Percentiles rank a stretch among this genome's conserved stretches.
These are phyloP conservation scores for Vicia sativa DNA, from an alignment of 306 rosid species.

Conservation along the genomic window DNA sequence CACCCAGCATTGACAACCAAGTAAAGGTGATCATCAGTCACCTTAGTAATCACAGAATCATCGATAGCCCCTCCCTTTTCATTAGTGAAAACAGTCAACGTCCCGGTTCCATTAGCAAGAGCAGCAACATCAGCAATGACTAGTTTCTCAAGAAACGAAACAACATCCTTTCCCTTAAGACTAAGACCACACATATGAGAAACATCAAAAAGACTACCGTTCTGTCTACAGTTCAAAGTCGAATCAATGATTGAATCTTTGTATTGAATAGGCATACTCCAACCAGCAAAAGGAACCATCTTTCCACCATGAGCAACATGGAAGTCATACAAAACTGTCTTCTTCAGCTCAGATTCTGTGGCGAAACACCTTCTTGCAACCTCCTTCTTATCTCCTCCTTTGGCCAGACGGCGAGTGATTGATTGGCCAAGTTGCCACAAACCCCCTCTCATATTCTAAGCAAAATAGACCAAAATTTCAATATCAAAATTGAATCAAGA, in stretches of 20 bases:
- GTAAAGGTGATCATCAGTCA: constrained; percentile 74
- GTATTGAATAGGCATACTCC: constrained; percentile 98
- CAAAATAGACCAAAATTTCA: not conserved
- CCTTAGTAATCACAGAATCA: constrained; percentile 93
- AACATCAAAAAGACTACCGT: constrained; percentile 88
- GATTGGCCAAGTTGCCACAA: constrained; percentile 88
- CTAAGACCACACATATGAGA: constrained; percentile 92
- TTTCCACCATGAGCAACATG: constrained; percentile 88
- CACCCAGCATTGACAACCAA: constrained; percentile 96
- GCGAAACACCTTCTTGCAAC: constrained; percentile 73
- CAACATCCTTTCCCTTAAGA: constrained; percentile 80
- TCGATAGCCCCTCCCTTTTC: constrained; percentile 95
- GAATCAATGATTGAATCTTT: constrained; percentile 96
- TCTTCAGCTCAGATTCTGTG: constrained; percentile 77
- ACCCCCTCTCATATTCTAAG: constrained; percentile 63
- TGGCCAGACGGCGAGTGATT: constrained; percentile 78
- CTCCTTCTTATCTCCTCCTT: constrained; percentile 77
- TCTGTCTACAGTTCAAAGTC: constrained; percentile 79
- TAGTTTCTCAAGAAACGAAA: constrained; percentile 77
- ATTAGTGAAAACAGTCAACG: constrained; percentile 87
- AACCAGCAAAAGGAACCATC: constrained; percentile 98
- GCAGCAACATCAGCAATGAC: constrained; percentile 91
- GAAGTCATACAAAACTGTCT: constrained; percentile 81
- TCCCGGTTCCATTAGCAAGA: constrained; percentile 81
- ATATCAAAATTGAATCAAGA: constrained; percentile 11